A percentile compares a stretch with the other conserved stretches of the same genome.
These are phyloP conservation scores for Yamadazyma buinensis DNA, from an alignment of 1,139 yeast species.

Conservation along the genomic window DNA sequence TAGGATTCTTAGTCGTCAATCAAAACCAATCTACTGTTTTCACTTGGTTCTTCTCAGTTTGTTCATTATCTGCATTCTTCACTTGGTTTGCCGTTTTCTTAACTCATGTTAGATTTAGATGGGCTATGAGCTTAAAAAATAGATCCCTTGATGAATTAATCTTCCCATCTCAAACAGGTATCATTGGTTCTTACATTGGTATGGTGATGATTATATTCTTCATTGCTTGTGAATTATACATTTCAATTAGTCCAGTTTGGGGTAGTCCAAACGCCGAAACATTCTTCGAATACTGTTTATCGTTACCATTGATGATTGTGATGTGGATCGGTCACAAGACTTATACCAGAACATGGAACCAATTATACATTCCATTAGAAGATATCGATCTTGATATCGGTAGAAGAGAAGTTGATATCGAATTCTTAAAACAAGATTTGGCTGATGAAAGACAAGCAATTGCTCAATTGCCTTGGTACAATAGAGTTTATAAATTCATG, in stretches of 20 bases:
- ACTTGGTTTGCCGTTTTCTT: constrained; percentile 45
- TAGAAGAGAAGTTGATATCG: constrained; percentile 44
- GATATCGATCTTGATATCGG: constrained; percentile 52
- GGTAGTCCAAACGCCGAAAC: constrained; percentile 13
- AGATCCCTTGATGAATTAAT: constrained; percentile 43
- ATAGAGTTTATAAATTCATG: constrained; percentile 35
- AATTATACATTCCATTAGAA: constrained; percentile 26
- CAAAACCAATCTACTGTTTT: constrained; percentile 48
- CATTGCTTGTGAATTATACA: constrained; percentile 46
- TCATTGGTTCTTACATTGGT: constrained; percentile 46
- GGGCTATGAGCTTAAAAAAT: constrained; percentile 31
- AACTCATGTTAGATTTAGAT: constrained; percentile 37
- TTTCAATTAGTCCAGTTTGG: constrained; percentile 43
- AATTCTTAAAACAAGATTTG: constrained; percentile 40
- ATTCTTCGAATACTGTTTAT: constrained; percentile 16
- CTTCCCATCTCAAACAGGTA: constrained; percentile 46
- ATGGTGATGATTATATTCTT: constrained; percentile 35
- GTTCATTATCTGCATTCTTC: constrained; percentile 59
- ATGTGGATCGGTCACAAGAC: constrained; percentile 30
- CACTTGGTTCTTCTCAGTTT: constrained; percentile 64
- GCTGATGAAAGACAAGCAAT: constrained; percentile 37
- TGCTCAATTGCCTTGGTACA: constrained; percentile 24
- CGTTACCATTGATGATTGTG: constrained; percentile 39
- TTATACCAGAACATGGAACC: constrained; percentile 22
- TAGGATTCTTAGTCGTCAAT: constrained; percentile 58